These are phyloP conservation scores for Monosporozyma aerobia DNA, from an alignment of 805 yeast species.

Conservation along the genomic window DNA sequence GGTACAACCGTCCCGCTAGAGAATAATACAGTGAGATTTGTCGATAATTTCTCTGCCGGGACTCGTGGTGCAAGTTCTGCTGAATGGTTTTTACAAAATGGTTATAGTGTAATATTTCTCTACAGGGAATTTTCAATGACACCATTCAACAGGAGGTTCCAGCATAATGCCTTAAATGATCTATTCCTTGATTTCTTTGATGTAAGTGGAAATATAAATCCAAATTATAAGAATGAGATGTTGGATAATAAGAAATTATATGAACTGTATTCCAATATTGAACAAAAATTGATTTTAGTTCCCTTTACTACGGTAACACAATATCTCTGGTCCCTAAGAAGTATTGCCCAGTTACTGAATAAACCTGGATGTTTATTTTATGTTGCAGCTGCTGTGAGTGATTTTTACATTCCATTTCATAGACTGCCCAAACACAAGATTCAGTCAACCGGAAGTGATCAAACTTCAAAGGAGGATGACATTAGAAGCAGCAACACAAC, in stretches of 20 bases:
- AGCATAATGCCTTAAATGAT: constrained; percentile 57
- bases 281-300: constrained; percentile 39
- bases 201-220: constrained; percentile 46
- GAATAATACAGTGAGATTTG: constrained; percentile 89
- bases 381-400: constrained; percentile 95
- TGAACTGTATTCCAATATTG: constrained; percentile 18
- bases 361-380: constrained; percentile 62
- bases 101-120: constrained; percentile 83
- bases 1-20: constrained; percentile 97
- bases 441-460: constrained; percentile 45
- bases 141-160: constrained; percentile 82
- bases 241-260: constrained; percentile 42
- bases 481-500: constrained; percentile 13
- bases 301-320: constrained; percentile 95
- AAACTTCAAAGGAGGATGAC: too few relatives aligned
- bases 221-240: constrained; percentile 52
- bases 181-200: constrained; percentile 80
- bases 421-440: constrained; percentile 88
- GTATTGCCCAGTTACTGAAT: constrained; percentile 52
- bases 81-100: constrained; percentile 74
- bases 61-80: constrained; percentile 95
- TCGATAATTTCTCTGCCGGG: constrained; percentile 94
- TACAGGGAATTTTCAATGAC: constrained; percentile 85
- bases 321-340: constrained; percentile 71
- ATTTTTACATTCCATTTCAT: constrained; percentile 81